Base-by-base conservation (phyloP, 495 filamentous ascomycete species). In the Aspergillus nidulans region DNA sequence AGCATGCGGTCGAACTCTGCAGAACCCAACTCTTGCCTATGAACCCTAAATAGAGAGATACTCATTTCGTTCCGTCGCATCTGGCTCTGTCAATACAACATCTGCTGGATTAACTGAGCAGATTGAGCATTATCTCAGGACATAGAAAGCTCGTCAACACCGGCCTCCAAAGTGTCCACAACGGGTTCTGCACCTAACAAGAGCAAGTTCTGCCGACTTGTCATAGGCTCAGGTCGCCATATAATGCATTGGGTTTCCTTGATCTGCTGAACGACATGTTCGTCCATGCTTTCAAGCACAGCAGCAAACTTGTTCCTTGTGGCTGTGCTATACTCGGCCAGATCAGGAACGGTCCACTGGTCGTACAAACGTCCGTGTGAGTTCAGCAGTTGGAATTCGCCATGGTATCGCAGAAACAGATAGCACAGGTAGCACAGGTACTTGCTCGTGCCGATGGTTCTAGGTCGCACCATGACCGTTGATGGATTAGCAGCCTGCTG, bases 371-470 rank as follows among this genome's bases (percentile, higher is more conserved):
- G 49, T 6, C 49, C 49, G 19, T 52, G 49, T 15, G 49, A 42
- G 19, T 36, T 42, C 20, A 52, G 20, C 20, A 52, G 28, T 21
- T 26, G 34, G 36, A 52, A 52, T 10, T 10, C 34, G 25, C 49
- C 49, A 21, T 52, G 49, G 6, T 52, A 52, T 42, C 36, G 49
- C 20, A 52, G 36, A n/a, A 52, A 52, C 36, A 52, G 19, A 16
- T 52, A 52, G 21, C 49, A 52, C 49, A 52, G 25, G 36, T 52
- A 52, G 49, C 49, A 52, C 5, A 52, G 49, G 49, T 52, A 52
- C 18, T 52, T 52, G 15, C 49, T 52, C 26, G 49, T 52, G 36
- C 49, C 49, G 40, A 52, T 42, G 13, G 36, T 28, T 13, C 49
- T 19, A 18, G 49, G 49, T 52, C 36, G 49, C 36, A 52, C 8